Evolutionary conservation across 1,284 basidiomycete species (phyloP), one percentile per base, ranked within the genome.

Genomic region (Leccinum pachyderme): DNA sequence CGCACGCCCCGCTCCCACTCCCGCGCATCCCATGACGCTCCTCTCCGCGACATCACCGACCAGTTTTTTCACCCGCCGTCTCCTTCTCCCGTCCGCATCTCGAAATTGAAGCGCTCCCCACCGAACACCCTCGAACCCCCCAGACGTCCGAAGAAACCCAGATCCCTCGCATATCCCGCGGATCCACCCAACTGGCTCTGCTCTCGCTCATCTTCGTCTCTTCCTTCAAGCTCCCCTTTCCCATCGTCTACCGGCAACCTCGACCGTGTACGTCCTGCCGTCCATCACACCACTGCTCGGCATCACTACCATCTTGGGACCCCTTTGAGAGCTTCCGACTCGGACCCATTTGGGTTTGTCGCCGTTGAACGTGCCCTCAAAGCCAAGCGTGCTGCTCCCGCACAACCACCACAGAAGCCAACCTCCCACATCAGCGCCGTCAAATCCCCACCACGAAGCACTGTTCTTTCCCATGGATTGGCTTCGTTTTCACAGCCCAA

Each of bases 271-370:
- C 56, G 47, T 35, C 25, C 53, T 3, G 47, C 53, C n/a, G 60
- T 39, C 46, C 61, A 39, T 29, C n/a, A 15, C 15, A 49, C 55
- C 32, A 49, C 56, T 11, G 47, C 50, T 6, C 64, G 56, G 4
- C 54, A 57, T 22, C 58, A 63, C 22, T 68, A 69, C 32, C 25
- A 55, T 11, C 53, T 64, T 6, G 56, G 48, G 25, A 58, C 64
- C 1, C 62, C 70, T 9, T 58, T 60, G 39, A 64, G 43, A 5
- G 50, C 61, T 4, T 68, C 65, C 24, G 70, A 70, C 37, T 67
- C 71, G 0, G 78, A 80, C 41, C 78, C 77, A 1, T 79, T 79
- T 53, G 77, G 77, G 0, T 72, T 79, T 27, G 59, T 77, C 18
- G 76, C 74, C 7, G 69, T 73, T 1, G 78, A 79, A 61, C 63